Percentiles rank a stretch among this genome's conserved stretches.
Evolutionary conservation across 305 asterid genomes (phyloP).

Genomic region (Fraxinus platypoda): DNA sequence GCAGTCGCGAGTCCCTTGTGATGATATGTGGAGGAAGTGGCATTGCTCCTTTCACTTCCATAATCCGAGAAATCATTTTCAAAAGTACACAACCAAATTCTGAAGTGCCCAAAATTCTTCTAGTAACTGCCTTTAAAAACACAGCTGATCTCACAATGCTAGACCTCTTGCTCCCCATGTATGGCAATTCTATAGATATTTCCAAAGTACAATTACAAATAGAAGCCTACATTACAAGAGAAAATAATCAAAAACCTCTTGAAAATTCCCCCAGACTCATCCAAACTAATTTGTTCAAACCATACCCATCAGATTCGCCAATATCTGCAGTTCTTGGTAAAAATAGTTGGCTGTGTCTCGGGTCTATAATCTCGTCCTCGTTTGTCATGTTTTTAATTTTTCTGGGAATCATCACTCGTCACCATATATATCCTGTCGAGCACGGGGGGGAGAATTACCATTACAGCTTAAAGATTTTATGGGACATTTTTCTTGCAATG

Average conservation of each 20-base stretch:
- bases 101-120: conserved; percentile 35
- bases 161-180: conserved; percentile 53
- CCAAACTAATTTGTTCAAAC: conserved; percentile 38
- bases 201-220: conserved; percentile 42
- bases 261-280: conserved; percentile 31
- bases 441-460: conserved; percentile 39
- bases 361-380: conserved; percentile 50
- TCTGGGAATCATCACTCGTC: conserved; percentile 48
- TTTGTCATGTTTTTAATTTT: conserved; percentile 50
- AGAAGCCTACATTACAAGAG: conserved; percentile 57
- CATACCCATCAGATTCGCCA: conserved; percentile 45
- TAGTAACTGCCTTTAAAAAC: conserved; percentile 53
- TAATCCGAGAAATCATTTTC: conserved; percentile 36
- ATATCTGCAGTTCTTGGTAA: conserved; percentile 42
- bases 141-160: conserved; percentile 49
- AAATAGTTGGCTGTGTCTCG: conserved; percentile 60
- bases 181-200: conserved; percentile 24
- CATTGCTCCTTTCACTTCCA: conserved; percentile 43
- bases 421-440: conserved; percentile 55
- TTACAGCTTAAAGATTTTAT: conserved; percentile 47
- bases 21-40: conserved; percentile 52
- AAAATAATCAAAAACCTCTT: conserved; percentile 28
- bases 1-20: conserved; percentile 37
- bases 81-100: conserved; percentile 1
- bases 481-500: conserved; percentile 57